Evolutionary conservation across 805 yeast species (phyloP).

Genomic region (Candida gorgasii): DNA sequence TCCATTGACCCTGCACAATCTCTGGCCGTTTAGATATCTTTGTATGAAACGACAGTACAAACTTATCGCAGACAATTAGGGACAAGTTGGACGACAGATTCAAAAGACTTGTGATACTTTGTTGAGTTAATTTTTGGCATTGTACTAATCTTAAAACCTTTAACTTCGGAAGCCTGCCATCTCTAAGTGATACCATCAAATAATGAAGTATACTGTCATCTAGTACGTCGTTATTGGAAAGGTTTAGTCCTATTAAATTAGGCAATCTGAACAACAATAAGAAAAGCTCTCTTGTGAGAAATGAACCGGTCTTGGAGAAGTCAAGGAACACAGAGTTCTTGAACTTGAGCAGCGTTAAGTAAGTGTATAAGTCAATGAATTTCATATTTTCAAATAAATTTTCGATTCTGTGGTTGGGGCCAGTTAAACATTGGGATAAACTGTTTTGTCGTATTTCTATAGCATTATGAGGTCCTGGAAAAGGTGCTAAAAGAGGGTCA

Average conservation of each 20-base stretch:
- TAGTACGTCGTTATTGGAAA: constrained; percentile 28
- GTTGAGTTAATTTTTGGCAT: constrained; percentile 20
- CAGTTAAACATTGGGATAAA: neutral
- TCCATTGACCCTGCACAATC: constrained; percentile 28
- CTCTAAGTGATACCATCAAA: constrained; percentile 20
- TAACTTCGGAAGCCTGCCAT: constrained; percentile 19
- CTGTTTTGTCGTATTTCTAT: constrained; percentile 1
- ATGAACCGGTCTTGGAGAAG: constrained; percentile 20
- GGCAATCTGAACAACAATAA: constrained; percentile 27
- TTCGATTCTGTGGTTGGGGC: constrained; percentile 32
- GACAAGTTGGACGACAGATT: constrained; percentile 1
- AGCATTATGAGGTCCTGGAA: neutral
- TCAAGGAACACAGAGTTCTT: constrained; percentile 27
- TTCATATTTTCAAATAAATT: constrained; percentile 33
- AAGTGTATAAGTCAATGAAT: constrained; percentile 21
- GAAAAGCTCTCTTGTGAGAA: constrained; percentile 23
- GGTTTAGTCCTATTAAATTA: constrained; percentile 28
- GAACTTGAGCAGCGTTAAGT: constrained; percentile 19
- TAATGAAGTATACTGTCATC: constrained; percentile 34
- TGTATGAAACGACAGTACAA: neutral
- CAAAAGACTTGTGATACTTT: constrained; percentile 16
- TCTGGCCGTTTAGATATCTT: neutral
- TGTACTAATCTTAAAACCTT: constrained; percentile 23
- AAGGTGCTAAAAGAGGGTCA: neutral
- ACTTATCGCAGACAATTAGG: constrained; percentile 19